Percentiles rank a stretch among this genome's conserved stretches.
Evolutionary conservation across 2,329 filamentous ascomycete genomes (phyloP).

Genomic region (Helminthosporium solani): DNA sequence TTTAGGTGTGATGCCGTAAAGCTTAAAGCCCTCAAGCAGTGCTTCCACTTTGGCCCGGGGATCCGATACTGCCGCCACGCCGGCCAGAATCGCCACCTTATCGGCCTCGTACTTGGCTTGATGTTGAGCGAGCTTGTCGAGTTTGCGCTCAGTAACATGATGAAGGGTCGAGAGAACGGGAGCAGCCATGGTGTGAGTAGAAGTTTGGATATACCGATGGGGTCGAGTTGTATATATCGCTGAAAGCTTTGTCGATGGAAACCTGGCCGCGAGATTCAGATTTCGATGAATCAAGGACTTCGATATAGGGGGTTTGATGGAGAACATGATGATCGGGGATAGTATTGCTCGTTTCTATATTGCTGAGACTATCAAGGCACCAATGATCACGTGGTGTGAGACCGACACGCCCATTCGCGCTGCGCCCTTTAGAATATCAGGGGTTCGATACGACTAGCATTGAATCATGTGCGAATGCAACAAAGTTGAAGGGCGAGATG

Average conservation of each 20-base stretch:
- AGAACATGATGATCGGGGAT: background rate
- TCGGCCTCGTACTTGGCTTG: conserved; percentile 21
- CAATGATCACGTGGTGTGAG: background rate
- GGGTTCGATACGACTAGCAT: background rate
- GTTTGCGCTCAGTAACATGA: conserved; percentile 29
- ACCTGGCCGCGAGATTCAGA: background rate
- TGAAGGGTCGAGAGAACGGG: conserved; percentile 24
- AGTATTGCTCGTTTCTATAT: background rate
- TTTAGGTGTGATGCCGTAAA: conserved; percentile 14
- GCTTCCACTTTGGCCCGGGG: conserved; percentile 17
- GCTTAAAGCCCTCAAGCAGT: conserved; percentile 22
- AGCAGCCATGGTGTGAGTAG: conserved; percentile 12
- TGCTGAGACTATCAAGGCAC: background rate
- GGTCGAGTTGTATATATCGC: background rate
- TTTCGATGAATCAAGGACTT: background rate
- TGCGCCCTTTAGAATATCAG: background rate
- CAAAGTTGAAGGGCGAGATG: background rate
- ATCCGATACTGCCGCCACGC: conserved; percentile 9
- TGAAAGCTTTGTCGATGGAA: background rate
- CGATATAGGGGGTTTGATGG: background rate
- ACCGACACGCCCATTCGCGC: too few species aligned
- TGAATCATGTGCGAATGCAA: too few species aligned
- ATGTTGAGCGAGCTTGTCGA: conserved; percentile 24
- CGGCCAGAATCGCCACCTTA: conserved; percentile 17
- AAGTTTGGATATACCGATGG: background rate